Percentiles rank a stretch among this genome's conserved stretches.
Conservation (phyloP, 768 basidiomycete species). For the Strobilomyces echinocephalus region DNA sequence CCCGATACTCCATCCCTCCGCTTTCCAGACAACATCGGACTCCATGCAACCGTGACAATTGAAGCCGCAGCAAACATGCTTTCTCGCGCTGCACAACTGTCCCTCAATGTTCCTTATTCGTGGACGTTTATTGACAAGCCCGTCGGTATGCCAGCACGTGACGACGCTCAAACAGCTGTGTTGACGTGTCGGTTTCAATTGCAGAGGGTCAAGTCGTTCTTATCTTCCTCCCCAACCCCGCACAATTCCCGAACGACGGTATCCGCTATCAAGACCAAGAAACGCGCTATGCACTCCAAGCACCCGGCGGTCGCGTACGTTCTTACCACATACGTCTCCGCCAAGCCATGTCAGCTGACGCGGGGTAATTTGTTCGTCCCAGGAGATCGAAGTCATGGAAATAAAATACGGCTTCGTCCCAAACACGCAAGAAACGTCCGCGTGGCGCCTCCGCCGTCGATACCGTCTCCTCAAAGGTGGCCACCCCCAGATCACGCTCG, state of each 20-base stretch:
- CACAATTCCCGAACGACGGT: slow-evolving; percentile 69
- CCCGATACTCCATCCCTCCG: slow-evolving; percentile 64
- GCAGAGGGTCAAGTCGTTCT: slow-evolving; percentile 64
- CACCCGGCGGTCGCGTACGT: slow-evolving; percentile 57
- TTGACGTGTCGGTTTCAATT: not conserved
- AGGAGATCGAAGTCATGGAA: slow-evolving; percentile 80
- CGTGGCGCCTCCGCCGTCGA: slow-evolving; percentile 65
- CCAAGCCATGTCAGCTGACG: not conserved
- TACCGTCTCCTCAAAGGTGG: slow-evolving; percentile 73
- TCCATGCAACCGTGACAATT: slow-evolving; percentile 50
- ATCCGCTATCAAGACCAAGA: slow-evolving; percentile 75
- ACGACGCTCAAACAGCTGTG: not conserved
- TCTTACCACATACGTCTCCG: not conserved
- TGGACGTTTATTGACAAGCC: slow-evolving; percentile 82
- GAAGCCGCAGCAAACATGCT: slow-evolving; percentile 61
- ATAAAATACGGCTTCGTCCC: slow-evolving; percentile 77
- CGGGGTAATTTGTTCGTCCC: not conserved
- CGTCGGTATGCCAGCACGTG: slow-evolving; percentile 41
- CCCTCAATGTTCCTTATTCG: slow-evolving; percentile 56
- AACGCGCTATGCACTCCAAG: slow-evolving; percentile 43
- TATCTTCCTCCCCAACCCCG: slow-evolving; percentile 57
- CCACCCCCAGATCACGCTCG: slow-evolving; percentile 64
- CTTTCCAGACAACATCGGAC: slow-evolving; percentile 61
- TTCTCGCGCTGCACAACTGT: slow-evolving; percentile 50
- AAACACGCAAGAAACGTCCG: slow-evolving; percentile 50